Base-by-base conservation (phyloP, 2,329 filamentous ascomycete species). In the Penicillium glabrum region DNA sequence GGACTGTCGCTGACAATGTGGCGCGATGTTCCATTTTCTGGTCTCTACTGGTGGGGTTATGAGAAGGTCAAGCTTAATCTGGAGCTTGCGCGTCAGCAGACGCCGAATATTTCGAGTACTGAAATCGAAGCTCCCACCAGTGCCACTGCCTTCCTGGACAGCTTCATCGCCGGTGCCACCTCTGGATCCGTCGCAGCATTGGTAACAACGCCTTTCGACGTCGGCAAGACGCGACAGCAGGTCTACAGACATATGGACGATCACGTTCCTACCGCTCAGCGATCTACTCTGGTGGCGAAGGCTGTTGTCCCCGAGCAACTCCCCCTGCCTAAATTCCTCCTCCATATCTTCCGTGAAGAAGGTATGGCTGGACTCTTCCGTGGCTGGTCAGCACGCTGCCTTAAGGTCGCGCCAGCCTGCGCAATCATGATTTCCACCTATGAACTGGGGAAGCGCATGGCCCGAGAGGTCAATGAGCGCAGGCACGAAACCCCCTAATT, bases 361-460 rank as follows among this genome's bases (percentile, higher is more conserved):
- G 95, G 95, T 2, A 72, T 86, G 16, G 72, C 84, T 1, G 95
- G 95, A 0, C 78, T 99, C 5, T 98, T 96, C 84, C 90, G 83
- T 66, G 95, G 95, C 44, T 97, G 93, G 91, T 88, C 91, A 24
- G 92, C 95, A 0, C 83, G 95, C 39, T 96, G 91, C 64, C 80
- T 98, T 59, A 98, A 98, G 73, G 93, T 99, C 5, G 93, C 95
- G 1, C 95, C 95, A 1, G 91, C 93, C 0, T 99, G 95, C 75
- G 95, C 95, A 27, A 98, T 99, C 72, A 99, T 99, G 95, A 98
- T 99, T 71, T 96, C 91, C 72, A 96, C 89, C 71, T 99, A 98
- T 74, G 95, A 99, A 75, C 85, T 98, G 37, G 93, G 95, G 50
- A 99, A 99, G 82, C 88, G 90, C 73, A 87, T 89, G 72, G 96